Evolutionary conservation across 176 grass and related monocot genomes (phyloP).

Genomic region (Oryza glumipatula): DNA sequence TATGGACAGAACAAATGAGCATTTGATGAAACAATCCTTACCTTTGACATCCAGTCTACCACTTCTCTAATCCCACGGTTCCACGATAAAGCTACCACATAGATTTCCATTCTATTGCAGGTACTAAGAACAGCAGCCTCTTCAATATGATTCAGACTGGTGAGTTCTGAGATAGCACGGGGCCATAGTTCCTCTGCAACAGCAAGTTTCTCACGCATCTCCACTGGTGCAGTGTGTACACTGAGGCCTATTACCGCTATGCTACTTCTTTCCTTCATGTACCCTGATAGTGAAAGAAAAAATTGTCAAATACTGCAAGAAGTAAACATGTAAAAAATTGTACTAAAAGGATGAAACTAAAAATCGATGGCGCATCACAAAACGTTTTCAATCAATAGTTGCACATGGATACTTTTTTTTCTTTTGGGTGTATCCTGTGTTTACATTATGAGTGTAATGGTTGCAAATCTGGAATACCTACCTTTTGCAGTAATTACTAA

Average conservation of each 20-base stretch:
- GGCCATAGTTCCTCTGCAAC: slow-evolving; percentile 92
- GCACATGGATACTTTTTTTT: neutral
- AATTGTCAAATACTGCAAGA: slow-evolving; percentile 32
- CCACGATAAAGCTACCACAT: slow-evolving; percentile 94
- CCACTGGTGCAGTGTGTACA: slow-evolving; percentile 88
- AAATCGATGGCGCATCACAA: neutral
- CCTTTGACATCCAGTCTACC: slow-evolving; percentile 97
- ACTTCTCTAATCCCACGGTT: slow-evolving; percentile 96
- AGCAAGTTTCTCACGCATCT: slow-evolving; percentile 96
- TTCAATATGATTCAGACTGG: slow-evolving; percentile 86
- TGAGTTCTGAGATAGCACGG: slow-evolving; percentile 89
- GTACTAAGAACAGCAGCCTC: slow-evolving; percentile 99
- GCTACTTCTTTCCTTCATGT: slow-evolving; percentile 98
- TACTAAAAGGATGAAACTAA: neutral
- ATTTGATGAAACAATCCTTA: slow-evolving; percentile 44
- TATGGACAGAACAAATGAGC: slow-evolving; percentile 5
- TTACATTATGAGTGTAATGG: neutral
- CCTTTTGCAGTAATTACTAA: neutral
- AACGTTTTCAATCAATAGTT: neutral
- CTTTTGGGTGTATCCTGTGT: neutral
- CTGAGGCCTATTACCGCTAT: slow-evolving; percentile 94
- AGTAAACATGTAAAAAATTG: neutral
- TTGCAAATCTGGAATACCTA: neutral
- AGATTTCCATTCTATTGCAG: slow-evolving; percentile 99
- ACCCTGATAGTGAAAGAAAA: slow-evolving; percentile 58